These are phyloP conservation scores for Amanita molliuscula DNA, from an alignment of 768 basidiomycete species.

Conservation along the genomic window DNA sequence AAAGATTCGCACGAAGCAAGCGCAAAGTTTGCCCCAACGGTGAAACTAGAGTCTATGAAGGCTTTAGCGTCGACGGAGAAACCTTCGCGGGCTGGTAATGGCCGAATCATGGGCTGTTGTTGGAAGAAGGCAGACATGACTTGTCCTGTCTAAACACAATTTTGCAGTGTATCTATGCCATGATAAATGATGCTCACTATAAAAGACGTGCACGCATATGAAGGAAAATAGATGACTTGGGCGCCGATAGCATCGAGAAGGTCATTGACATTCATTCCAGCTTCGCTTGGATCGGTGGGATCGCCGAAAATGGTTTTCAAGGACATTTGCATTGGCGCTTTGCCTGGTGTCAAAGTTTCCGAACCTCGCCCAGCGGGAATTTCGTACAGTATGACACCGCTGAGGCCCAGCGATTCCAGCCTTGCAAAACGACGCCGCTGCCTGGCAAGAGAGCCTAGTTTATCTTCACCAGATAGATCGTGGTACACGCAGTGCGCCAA, in stretches of 20 bases:
- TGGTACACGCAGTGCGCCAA: constrained; percentile 14
- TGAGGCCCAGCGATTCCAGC: constrained; percentile 18
- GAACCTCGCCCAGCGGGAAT: constrained; percentile 6
- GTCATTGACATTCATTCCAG: constrained; percentile 18
- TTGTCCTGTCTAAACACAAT: constrained; percentile 14
- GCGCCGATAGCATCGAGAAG: constrained; percentile 18
- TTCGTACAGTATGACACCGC: constrained; percentile 20
- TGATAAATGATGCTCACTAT: constrained; percentile 11
- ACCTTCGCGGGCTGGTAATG: constrained; percentile 11
- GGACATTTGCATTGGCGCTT: constrained; percentile 8
- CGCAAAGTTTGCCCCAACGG: not conserved
- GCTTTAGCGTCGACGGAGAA: constrained; percentile 12
- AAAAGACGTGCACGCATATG: constrained; percentile 23
- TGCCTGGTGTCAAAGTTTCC: not conserved
- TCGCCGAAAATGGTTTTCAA: constrained; percentile 19
- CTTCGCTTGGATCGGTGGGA: constrained; percentile 10
- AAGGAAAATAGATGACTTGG: constrained; percentile 18
- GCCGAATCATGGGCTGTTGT: constrained; percentile 8
- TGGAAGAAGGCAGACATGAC: constrained; percentile 15
- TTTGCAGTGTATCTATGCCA: not conserved
- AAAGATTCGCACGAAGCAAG: not conserved
- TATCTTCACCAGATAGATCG: constrained; percentile 11
- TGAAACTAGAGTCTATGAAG: not conserved
- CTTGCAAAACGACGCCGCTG: constrained; percentile 15
- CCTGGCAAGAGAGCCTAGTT: not conserved